phyloP scores from a whole-genome alignment of 2,329 filamentous ascomycete genomes.

The Elsinoe necatrix region DNA sequence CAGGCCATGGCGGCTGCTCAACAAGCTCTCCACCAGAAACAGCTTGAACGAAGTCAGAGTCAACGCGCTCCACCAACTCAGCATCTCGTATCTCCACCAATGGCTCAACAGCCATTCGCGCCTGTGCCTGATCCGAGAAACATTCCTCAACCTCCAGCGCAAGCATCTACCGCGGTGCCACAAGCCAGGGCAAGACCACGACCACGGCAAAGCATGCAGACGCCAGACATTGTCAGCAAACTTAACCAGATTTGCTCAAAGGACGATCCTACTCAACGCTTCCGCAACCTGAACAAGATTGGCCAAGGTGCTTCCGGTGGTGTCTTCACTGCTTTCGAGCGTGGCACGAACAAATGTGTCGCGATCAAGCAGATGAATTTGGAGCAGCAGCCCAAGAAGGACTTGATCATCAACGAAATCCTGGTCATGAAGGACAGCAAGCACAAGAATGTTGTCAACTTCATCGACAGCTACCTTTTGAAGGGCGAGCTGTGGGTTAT shows the following conservation, averaged over 20 bases:
- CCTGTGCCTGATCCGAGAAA: conserved; percentile 35
- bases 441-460: conserved; percentile 98
- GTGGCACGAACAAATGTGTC: conserved; percentile 74
- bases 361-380: conserved; percentile 99
- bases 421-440: conserved; percentile 98
- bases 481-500: conserved; percentile 93
- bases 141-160: conserved; percentile 37
- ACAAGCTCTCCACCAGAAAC: conserved; percentile 58
- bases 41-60: conserved; percentile 64
- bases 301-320: conserved; percentile 95
- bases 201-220: conserved; percentile 59
- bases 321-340: conserved; percentile 85
- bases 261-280: conserved; percentile 80
- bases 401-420: conserved; percentile 98
- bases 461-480: conserved; percentile 92
- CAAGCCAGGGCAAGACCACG: conserved; percentile 66
- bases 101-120: conserved; percentile 44
- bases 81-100: conserved; percentile 27
- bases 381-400: conserved; percentile 97
- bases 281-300: conserved; percentile 84
- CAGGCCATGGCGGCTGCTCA: conserved; percentile 73
- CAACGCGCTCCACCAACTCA: conserved; percentile 45
- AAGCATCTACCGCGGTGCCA: conserved; percentile 44
- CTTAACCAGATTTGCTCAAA: conserved; percentile 85
- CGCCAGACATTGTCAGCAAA: conserved; percentile 71